Evolutionary conservation across 805 yeast genomes (phyloP), one percentile per base, ranked within the genome.

Genomic region (Kazachstania martiniae): DNA sequence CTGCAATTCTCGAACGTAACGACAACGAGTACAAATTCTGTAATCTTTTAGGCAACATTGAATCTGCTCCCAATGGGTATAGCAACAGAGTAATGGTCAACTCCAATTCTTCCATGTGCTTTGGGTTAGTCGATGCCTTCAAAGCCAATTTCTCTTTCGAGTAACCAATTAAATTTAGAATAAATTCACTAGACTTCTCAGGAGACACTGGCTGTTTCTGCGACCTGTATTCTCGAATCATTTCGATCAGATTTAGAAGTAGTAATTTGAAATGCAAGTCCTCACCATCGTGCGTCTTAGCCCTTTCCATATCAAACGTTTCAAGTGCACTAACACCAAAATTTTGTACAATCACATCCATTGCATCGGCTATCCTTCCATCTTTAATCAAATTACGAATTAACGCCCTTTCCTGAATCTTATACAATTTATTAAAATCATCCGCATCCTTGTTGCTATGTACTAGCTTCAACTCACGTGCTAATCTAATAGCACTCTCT

Each of bases 81-180:
- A 74, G 72, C 23, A 86, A 58, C 38, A 86, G 62, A 15, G 94
- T 84, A 91, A 86, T 82, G 3, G 93, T 76, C 27, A 77, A 62
- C 50, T 87, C 95, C 39, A 86, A 58, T 41, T 83, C 89, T 34
- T 71, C 70, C 56, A 85, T 65, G 38, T 79, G 72, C 35, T 62
- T 62, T 40, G 61, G 61, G 29, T 76, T 75, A 31, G 69, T 66
- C 2, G 79, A 64, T 1, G 77, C 79, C 37, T 77, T 72, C 39
- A 64, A 63, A 4, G 83, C 71, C 40, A 82, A 53, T 46, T 76
- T 76, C 14, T 66, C 70, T 38, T 75, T 65, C 7, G 81, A 77
- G 55, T 79, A 79, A 7, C 58, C 49, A 14, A 80, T 65, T 3
- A 79, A 65, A 12, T 57, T 62, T 34, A 68, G 54, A 26, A 79